Percentiles rank a stretch among this genome's conserved stretches.
Conservation (phyloP, 1,284 basidiomycete species). For the Naganishia albida region DNA sequence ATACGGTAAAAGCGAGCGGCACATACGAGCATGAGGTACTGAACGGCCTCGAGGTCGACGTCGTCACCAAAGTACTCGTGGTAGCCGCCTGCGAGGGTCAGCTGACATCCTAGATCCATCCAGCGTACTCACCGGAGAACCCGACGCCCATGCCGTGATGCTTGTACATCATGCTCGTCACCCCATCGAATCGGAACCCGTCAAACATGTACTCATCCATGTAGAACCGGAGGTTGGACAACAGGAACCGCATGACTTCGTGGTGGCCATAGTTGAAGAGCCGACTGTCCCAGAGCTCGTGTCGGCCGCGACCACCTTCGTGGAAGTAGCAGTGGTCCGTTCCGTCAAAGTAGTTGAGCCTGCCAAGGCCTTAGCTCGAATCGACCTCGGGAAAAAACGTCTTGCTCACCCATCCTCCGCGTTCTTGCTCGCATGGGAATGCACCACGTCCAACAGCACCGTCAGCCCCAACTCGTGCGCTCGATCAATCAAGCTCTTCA, state of each 20-base stretch:
- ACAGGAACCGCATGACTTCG: constrained; percentile 89
- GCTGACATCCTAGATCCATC: neutral
- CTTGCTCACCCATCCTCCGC: constrained; percentile 72
- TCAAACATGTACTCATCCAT: constrained; percentile 95
- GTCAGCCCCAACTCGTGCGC: constrained; percentile 91
- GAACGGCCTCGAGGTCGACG: constrained; percentile 85
- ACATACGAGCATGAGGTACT: constrained; percentile 93
- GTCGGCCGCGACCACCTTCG: constrained; percentile 81
- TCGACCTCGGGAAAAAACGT: neutral
- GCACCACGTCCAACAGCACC: constrained; percentile 92
- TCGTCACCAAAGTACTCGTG: constrained; percentile 92
- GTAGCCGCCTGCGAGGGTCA: constrained; percentile 65
- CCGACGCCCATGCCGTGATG: constrained; percentile 98
- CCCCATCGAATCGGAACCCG: constrained; percentile 97
- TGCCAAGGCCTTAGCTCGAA: constrained; percentile 28
- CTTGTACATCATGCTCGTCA: constrained; percentile 97
- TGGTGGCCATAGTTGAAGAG: constrained; percentile 95
- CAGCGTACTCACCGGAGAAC: constrained; percentile 66
- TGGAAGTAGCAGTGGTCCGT: constrained; percentile 98
- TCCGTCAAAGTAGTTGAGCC: constrained; percentile 93
- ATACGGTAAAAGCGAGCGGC: no score
- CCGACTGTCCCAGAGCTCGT: constrained; percentile 93
- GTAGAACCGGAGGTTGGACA: constrained; percentile 93
- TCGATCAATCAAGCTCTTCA: constrained; percentile 91
- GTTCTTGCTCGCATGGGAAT: constrained; percentile 98